phyloP scores from a whole-genome alignment of 345 rosid species.

The Pistacia integerrima region DNA sequence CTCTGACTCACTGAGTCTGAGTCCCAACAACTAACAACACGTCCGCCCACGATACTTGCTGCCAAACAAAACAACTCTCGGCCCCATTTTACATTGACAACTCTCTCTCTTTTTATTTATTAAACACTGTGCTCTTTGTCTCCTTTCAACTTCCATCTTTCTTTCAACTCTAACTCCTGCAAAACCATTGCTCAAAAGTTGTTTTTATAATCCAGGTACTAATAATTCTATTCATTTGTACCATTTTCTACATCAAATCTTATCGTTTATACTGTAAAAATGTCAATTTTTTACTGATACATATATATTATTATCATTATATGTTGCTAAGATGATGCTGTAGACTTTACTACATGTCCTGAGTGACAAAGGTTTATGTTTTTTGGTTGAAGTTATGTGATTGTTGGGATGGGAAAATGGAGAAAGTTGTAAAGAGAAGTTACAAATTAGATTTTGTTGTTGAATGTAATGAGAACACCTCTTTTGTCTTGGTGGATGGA shows the following conservation, averaged over 20 bases:
- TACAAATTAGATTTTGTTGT: background rate
- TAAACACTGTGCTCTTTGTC: background rate
- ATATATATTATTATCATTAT: too few relatives aligned
- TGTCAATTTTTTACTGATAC: background rate
- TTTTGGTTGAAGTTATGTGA: background rate
- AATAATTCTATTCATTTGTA: too few relatives aligned
- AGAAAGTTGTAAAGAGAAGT: slow-evolving; percentile 5
- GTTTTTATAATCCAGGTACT: too few relatives aligned
- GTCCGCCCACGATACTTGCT: slow-evolving; percentile 74
- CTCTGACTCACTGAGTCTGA: slow-evolving; percentile 57
- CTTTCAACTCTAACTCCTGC: background rate
- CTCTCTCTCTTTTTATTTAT: background rate
- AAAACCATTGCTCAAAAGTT: background rate
- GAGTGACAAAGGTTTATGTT: too few relatives aligned
- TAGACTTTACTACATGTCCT: too few relatives aligned
- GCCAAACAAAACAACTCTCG: slow-evolving; percentile 28
- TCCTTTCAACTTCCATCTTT: background rate
- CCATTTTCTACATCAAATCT: too few relatives aligned
- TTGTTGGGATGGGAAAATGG: background rate
- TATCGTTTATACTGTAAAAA: too few relatives aligned
- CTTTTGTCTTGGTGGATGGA: slow-evolving; percentile 10
- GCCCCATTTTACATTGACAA: slow-evolving; percentile 22
- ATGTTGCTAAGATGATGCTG: too few relatives aligned
- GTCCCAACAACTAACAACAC: slow-evolving; percentile 62
- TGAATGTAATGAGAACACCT: slow-evolving; percentile 8